Evolutionary conservation across 1,284 basidiomycete genomes (phyloP), one percentile per base, ranked within the genome.

Genomic region (Porogramme epimiltina): DNA sequence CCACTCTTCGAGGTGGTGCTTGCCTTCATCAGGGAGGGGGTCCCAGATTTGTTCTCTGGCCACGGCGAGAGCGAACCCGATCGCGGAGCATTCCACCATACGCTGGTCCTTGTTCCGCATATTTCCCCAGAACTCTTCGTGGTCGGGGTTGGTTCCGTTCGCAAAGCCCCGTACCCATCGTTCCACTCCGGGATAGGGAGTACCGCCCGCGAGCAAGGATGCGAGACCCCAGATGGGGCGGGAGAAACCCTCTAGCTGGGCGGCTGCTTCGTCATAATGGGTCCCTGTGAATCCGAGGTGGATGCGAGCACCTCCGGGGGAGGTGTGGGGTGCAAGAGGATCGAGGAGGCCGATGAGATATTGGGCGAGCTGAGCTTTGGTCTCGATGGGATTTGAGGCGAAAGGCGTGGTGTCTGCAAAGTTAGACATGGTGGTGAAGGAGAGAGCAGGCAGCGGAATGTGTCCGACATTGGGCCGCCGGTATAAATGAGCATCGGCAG

Each of bases 61-160:
- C 15, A 88, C 78, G 9, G 85, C 78, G 41, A 91, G 75, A 0
- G 86, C 75, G 66, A 85, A 90, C 1, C 87, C 87, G 58, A 90
- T 84, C 4, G 89, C 84, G 52, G 84, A 85, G 71, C 89, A 90
- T 66, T 90, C 89, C 0, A 91, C 89, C 89, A 91, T 91, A 23
- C 89, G 70, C 68, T 91, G 88, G 65, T 91, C 89, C 66, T 84
- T 87, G 61, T 87, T 80, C 49, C 79, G 76, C 75, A 89, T 88
- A 45, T 79, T 70, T 2, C 87, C 88, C 89, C 88, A 91, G 67
- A 87, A 91, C 69, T 91, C 88, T 2, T 75, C 72, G 49, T 78
- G 74, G 9, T 75, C 66, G 0, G 86, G 85, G 62, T 90, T 75
- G 10, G 85, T 87, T 2, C 88, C 88, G 55, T 74, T 83, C 18